Percentiles rank a stretch among this genome's conserved stretches.
These are phyloP conservation scores for Colletotrichum sp. DNA, from an alignment of 2,329 filamentous ascomycete species.

Conservation along the genomic window DNA sequence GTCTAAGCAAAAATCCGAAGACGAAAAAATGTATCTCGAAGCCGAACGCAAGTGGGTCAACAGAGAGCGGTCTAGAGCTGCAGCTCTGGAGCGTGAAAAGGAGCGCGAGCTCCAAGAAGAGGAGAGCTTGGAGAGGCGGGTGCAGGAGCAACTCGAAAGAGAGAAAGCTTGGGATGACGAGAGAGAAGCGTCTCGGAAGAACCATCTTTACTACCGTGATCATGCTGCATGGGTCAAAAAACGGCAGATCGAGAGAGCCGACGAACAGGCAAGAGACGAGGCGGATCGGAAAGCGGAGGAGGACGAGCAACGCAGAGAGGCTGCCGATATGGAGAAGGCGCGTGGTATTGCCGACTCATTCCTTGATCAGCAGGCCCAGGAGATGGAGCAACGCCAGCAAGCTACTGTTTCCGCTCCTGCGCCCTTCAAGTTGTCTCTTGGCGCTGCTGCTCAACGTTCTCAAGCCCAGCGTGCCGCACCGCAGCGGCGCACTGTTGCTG, in stretches of 20 bases:
- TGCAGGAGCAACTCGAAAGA: slow-evolving; percentile 70
- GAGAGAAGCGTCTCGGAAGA: slow-evolving; percentile 74
- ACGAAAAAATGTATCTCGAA: slow-evolving; percentile 82
- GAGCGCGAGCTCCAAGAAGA: slow-evolving; percentile 80
- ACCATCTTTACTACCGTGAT: slow-evolving; percentile 86
- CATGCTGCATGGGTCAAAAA: slow-evolving; percentile 85
- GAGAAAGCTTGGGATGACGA: slow-evolving; percentile 87
- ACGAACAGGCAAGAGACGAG: slow-evolving; percentile 82
- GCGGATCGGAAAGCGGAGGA: slow-evolving; percentile 80
- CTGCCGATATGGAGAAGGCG: slow-evolving; percentile 77
- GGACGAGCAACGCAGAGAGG: slow-evolving; percentile 72
- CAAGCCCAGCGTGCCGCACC: slow-evolving; percentile 61
- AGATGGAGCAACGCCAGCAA: slow-evolving; percentile 63
- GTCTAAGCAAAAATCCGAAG: slow-evolving; percentile 75
- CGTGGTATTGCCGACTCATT: slow-evolving; percentile 89
- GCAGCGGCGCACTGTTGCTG: slow-evolving; percentile 81
- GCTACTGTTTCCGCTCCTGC: slow-evolving; percentile 58
- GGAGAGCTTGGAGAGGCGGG: slow-evolving; percentile 67
- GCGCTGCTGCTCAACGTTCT: slow-evolving; percentile 80
- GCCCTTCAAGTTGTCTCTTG: slow-evolving; percentile 91
- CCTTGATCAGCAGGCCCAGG: slow-evolving; percentile 82
- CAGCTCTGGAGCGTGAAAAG: slow-evolving; percentile 84
- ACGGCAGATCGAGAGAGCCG: slow-evolving; percentile 72
- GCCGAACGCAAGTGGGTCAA: slow-evolving; percentile 91
- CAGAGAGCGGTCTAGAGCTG: slow-evolving; percentile 81